A percentile compares a stretch with the other conserved stretches of the same genome.
Evolutionary conservation across 2,329 filamentous ascomycete genomes (phyloP).

Genomic region (Trichoderma asperellum): DNA sequence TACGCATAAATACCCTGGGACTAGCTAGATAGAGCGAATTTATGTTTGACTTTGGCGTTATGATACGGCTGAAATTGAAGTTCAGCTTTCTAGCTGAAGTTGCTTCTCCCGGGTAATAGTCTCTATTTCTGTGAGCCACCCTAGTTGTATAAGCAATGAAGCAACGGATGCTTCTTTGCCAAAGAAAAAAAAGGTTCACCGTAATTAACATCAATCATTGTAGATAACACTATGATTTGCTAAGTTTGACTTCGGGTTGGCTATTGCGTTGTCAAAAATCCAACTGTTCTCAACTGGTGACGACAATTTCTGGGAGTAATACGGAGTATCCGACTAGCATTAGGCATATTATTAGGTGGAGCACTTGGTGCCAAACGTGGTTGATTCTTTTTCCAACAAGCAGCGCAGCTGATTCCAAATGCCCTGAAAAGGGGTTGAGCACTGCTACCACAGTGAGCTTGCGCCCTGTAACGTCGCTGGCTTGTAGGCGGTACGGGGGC

Average conservation of each 20-base stretch:
- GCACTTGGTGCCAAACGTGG: background rate
- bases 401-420: background rate
- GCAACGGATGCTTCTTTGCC: too few species aligned
- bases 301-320: background rate
- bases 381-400: background rate
- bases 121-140: background rate
- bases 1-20: slow-evolving; percentile 15
- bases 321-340: background rate
- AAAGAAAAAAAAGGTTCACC: background rate
- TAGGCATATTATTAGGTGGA: background rate
- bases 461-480: slow-evolving; percentile 1
- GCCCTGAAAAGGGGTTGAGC: slow-evolving; percentile 16
- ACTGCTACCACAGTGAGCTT: background rate
- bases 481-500: background rate
- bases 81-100: background rate
- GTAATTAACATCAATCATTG: background rate
- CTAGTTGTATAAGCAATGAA: too few species aligned
- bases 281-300: background rate
- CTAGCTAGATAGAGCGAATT: slow-evolving; percentile 15
- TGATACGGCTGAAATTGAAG: background rate
- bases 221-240: background rate
- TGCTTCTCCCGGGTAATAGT: background rate
- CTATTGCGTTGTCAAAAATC: background rate
- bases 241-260: background rate
- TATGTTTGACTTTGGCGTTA: background rate